Percentiles rank a stretch among this genome's conserved stretches.
These are phyloP conservation scores for Boletus rubroflammeus DNA, from an alignment of 768 basidiomycete species.

Conservation along the genomic window DNA sequence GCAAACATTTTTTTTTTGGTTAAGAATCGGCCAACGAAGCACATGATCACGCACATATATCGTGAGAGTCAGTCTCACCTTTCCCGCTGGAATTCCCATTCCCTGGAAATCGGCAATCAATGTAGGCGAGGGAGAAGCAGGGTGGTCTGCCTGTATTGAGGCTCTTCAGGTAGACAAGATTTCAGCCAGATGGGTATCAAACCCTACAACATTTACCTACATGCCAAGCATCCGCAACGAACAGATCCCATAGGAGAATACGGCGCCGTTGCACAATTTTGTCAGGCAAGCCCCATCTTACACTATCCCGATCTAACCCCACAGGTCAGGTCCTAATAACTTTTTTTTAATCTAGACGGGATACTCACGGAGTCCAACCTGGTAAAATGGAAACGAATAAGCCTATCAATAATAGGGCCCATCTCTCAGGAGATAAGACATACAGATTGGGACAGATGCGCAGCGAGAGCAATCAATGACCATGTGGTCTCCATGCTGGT, in stretches of 20 bases:
- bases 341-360: conserved; percentile 4
- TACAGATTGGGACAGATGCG: conserved; percentile 64
- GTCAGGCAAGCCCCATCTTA: conserved; percentile 57
- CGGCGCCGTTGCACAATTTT: conserved; percentile 65
- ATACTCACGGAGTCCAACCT: conserved; percentile 70
- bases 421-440: conserved; percentile 23
- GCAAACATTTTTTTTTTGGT: too few relatives aligned
- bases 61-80: conserved; percentile 20
- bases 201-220: conserved; percentile 33
- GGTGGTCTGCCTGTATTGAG: conserved; percentile 71
- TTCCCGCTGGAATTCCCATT: conserved; percentile 9
- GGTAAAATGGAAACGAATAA: conserved; percentile 14
- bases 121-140: conserved; percentile 58
- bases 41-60: conserved; percentile 26
- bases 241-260: conserved; percentile 75
- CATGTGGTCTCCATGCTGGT: conserved; percentile 73
- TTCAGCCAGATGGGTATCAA: conserved; percentile 9
- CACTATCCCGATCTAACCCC: conserved; percentile 56
- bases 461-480: conserved; percentile 61
- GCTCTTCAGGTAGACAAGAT: conserved; percentile 40
- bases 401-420: conserved; percentile 1
- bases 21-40: background rate
- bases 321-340: conserved; percentile 9
- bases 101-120: conserved; percentile 63
- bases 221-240: conserved; percentile 67